Base-by-base conservation (phyloP, 1,139 yeast species). In the Debaryomyces psychrophilus region DNA sequence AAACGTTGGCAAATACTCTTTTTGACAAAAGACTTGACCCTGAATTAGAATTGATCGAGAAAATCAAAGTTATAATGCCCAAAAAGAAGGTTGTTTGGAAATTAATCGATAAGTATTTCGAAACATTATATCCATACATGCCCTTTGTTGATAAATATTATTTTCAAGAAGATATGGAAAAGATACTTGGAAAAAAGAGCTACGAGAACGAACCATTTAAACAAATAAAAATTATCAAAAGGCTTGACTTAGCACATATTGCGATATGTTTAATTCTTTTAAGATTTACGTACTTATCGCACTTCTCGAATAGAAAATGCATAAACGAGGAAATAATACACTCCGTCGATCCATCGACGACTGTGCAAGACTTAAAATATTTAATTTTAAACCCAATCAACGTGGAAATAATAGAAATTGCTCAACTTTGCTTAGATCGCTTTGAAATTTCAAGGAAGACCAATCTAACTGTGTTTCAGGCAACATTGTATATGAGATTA, bases 81-180 rank as follows among this genome's bases (percentile, higher is more conserved):
- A 69, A 73, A 8, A 64, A 64, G 45, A 61, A 62, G 25, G 67
- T 74, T 1, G 64, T 79, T 11, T 62, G 72, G 60, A 50, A 60
- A 23, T 50, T 63, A 17, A 48, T 65, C 8, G 56, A 57, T 41
- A 56, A 71, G 37, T 81, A 75, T 50, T 79, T 81, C 59, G 59
- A 59, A 20, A 60, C 63, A 14, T 63, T 79, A 4, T 77, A 79
- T 52, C 81, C 83, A 1, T 72, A 70, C 35, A 66, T 78, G 46
- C 85, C 85, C 1, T 67, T 77, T 31, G 47, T 81, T 22, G 84
- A 81, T 58, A 83, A 81, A 51, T 51, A 45, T 8, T 61, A 61
- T 31, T 61, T 66, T 38, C 57, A 51, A 28, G 44, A 40, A 3
- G 52, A 58, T 11, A 46, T 64, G 41, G 40, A 37, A 5, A 52